Evolutionary conservation across 192 early-diverging fungal genomes (phyloP), one percentile per base, ranked within the genome.

Genomic region (Coemansia umbellata): DNA sequence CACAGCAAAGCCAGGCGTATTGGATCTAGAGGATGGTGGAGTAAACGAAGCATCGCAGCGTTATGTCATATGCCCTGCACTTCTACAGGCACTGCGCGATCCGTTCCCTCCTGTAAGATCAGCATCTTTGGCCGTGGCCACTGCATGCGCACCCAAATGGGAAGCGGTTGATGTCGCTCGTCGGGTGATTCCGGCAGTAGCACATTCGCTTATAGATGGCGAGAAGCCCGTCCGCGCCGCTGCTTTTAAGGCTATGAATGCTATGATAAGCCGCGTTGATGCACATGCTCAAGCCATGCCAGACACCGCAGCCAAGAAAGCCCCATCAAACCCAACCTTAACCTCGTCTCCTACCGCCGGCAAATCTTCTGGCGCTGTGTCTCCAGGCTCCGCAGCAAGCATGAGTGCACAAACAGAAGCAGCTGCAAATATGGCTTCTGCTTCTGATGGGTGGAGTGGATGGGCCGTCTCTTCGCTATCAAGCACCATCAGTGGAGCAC

Each of bases 401-500:
- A 49, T 45, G 17, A 50, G 24, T 15, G 57, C 59, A n/a, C 55
- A 54, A 40, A 45, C 62, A 8, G 55, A 53, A 27, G 53, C 54
- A 5, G 68, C 50, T 5, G 78, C 67, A n/a, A 74, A 63, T 28
- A 59, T 82, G 18, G 78, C 69, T 4, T 74, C 59, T 21, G 69
- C 69, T 13, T 71, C 82, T 47, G 55, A 66, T 19, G 85, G 86
- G 22, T 92, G 91, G 88, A 84, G 87, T 36, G 88, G 87, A 5
- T 94, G 93, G 93, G 93, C 93, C 0, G 85, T 92, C 4, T 89
- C 89, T 4, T 90, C 88, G 9, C 66, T 90, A 37, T 81, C 85
- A 14, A 86, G 56, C 30, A 75, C 66, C 18, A 51, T 75, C 19
- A 61, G 53, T 11, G 66, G 66, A 7, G 73, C 66, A 4, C 19